phyloP scores from a whole-genome alignment of 2,329 filamentous ascomycete genomes.

The Cercospora nicotianae region DNA sequence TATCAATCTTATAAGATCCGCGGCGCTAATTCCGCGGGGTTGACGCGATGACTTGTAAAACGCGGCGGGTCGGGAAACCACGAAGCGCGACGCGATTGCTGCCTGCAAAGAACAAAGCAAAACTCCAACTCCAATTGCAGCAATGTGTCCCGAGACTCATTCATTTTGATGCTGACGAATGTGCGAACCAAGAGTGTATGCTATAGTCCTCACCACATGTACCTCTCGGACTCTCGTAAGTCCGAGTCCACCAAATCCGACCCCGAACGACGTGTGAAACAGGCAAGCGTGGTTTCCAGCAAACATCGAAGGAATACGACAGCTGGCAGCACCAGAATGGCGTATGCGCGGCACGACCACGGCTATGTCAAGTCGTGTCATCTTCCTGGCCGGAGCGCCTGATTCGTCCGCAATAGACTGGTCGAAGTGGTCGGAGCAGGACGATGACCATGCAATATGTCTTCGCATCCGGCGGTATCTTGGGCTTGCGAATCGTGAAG shows the following conservation, averaged over 20 bases:
- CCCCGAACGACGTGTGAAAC: not conserved
- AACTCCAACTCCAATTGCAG: not conserved
- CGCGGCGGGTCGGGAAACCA: not conserved
- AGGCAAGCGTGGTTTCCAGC: not conserved
- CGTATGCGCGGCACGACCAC: constrained; percentile 2
- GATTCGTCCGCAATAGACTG: constrained; percentile 55
- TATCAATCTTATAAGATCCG: constrained; percentile 10
- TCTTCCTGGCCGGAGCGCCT: constrained; percentile 65
- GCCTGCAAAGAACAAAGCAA: not conserved
- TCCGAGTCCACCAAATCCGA: constrained; percentile 5
- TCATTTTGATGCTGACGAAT: not conserved
- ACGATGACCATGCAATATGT: constrained; percentile 10
- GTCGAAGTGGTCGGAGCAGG: constrained; percentile 55
- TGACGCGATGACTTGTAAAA: not conserved
- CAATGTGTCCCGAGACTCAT: not conserved
- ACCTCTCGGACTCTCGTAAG: not conserved
- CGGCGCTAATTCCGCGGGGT: not conserved
- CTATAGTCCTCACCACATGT: not conserved
- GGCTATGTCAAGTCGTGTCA: constrained; percentile 30
- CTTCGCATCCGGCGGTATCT: constrained; percentile 23
- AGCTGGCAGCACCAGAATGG: constrained; percentile 4
- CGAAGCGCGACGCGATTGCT: not conserved
- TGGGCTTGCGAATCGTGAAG: not conserved
- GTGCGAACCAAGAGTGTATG: not conserved
- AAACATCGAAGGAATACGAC: not conserved